Evolutionary conservation across 805 yeast species (phyloP), one percentile per base, ranked within the genome.

Genomic region (Cephaloascus albidus): DNA sequence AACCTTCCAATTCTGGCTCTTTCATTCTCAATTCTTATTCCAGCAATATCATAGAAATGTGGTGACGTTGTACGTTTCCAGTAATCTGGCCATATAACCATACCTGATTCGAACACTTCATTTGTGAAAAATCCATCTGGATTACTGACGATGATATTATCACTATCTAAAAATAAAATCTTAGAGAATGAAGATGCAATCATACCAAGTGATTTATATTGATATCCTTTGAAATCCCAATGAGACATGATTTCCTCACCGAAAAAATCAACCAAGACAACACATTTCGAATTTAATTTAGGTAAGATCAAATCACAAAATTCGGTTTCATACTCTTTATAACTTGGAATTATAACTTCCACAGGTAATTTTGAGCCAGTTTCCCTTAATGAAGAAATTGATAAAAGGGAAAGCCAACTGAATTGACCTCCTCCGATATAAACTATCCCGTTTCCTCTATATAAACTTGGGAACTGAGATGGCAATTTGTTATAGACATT

Each of bases 361-460:
- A 88, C 77, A 0, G 96, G 96, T 30, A 82, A 58, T 12, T 67
- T 68, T 3, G 84, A 76, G 2, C 90, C 87, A 5, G 72, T 63
- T 32, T 77, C 74, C 50, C 95, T 65, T 38, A 87, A 57, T 44
- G 80, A 70, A 49, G 73, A 73, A 40, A 86, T 71, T 8, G 85
- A 76, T 18, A 83, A 61, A 32, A 83, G 60, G 3, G 86, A 76
- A 49, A 81, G 67, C 72, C 90, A 81, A 44, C 84, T 77, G 57
- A 77, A 83, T 48, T 73, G 74, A 3, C 89, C 93, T 34, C 95
- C 95, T 28, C 90, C 94, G 20, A 85, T 88, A 50, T 68, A 78
- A 20, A 75, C 90, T 16, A 81, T 68, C 8, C 81, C 85, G 41
- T 70, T 62, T 1, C 81, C 78, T 3, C 70, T 68, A 28, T 65